Evolutionary conservation across 768 basidiomycete species (phyloP), one percentile per base, ranked within the genome.

Genomic region (Pulveroboletus ravenelii): DNA sequence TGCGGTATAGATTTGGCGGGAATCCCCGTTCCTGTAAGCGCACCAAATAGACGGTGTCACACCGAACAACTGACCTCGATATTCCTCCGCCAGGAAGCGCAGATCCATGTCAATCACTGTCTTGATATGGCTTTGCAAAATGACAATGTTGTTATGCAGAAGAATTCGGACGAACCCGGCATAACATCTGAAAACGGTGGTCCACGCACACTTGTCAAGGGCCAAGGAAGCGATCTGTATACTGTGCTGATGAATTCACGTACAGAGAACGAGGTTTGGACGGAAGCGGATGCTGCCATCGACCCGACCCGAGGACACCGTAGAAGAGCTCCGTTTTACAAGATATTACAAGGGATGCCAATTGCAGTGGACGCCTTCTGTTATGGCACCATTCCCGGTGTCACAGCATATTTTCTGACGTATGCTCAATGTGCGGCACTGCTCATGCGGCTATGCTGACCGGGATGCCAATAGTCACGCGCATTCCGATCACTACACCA

Each of bases 291-390:
- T 15, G 64, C 69, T 14, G 72, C 68, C 1, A 82, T 84, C 53
- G 74, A 77, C 52, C 72, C 74, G 2, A 73, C 67, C 7, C 79
- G 79, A 49, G 74, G 75, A 27, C 71, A 73, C 29, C 77, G 89
- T 27, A 73, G 89, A 51, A 84, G 80, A 51, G 91, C 93, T 0
- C 96, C 96, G 0, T 98, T 98, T 65, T 98, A 95, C 72, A 99
- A 97, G 71, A 80, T 93, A 20, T 65, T 98, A 58, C 88, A 91
- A 59, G 95, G 96, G 1, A 96, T 98, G 93, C 93, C 94, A 9
- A 88, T 99, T 23, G 93, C 95, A 14, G 96, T 99, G 1, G 96
- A 99, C 63, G 96, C 94, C 2, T 99, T 99, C 70, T 81, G 86
- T 34, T 99, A 97, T 64, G 96, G 95, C 6, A 75, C 77, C 25